Conservation (phyloP, 1,139 yeast genomes). For the Meyerozyma elateridarum region DNA sequence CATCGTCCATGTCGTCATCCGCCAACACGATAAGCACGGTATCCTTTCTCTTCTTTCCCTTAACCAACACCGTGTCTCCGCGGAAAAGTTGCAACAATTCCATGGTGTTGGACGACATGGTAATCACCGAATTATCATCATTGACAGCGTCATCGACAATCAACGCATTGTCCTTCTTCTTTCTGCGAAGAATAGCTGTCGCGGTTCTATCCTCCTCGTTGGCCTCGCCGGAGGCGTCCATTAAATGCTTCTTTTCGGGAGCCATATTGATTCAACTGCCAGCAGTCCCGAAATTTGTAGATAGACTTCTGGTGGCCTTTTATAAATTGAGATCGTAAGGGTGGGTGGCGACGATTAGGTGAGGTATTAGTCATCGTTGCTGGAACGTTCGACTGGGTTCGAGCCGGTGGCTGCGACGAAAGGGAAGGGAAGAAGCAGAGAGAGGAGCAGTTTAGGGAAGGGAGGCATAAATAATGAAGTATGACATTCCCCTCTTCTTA, state of each 20-base stretch:
- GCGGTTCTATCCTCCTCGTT: slow-evolving; percentile 80
- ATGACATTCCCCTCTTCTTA: too few relatives aligned
- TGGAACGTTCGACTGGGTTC: not conserved
- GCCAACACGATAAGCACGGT: slow-evolving; percentile 95
- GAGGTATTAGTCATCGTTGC: slow-evolving; percentile 2
- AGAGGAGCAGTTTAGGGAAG: not conserved
- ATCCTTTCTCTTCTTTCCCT: slow-evolving; percentile 97
- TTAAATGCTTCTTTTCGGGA: slow-evolving; percentile 34
- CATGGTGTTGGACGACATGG: slow-evolving; percentile 94
- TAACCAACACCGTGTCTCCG: slow-evolving; percentile 95
- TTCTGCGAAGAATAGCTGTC: slow-evolving; percentile 93
- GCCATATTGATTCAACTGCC: slow-evolving; percentile 18
- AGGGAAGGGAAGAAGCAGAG: not conserved
- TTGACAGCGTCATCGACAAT: slow-evolving; percentile 95
- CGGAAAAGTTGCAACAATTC: slow-evolving; percentile 91
- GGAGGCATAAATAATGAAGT: too few relatives aligned
- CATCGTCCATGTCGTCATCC: slow-evolving; percentile 96
- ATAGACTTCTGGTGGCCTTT: slow-evolving; percentile 1
- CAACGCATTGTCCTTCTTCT: slow-evolving; percentile 94
- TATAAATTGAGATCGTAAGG: not conserved
- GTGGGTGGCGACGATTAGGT: slow-evolving; percentile 2
- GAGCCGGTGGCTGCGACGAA: too few relatives aligned
- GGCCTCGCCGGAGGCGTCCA: slow-evolving; percentile 44
- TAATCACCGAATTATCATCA: slow-evolving; percentile 94
- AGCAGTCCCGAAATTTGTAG: slow-evolving; percentile 4